Evolutionary conservation across 2,329 filamentous ascomycete genomes (phyloP).

Genomic region (Seiridium cupressi): DNA sequence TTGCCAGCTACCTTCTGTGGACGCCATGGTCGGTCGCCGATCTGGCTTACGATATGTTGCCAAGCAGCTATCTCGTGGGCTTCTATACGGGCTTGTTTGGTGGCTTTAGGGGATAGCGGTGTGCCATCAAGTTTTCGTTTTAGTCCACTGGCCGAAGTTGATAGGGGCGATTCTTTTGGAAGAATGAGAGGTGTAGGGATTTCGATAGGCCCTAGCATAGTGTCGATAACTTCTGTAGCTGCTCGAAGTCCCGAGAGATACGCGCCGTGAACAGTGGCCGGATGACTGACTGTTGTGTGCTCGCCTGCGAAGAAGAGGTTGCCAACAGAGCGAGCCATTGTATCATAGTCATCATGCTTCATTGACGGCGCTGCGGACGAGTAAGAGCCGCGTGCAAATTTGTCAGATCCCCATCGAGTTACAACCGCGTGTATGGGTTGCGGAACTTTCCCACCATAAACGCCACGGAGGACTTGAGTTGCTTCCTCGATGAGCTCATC

Average conservation of each 20-base stretch:
- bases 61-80: conserved; percentile 55
- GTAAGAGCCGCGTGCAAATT: conserved; percentile 91
- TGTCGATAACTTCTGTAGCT: conserved; percentile 80
- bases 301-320: conserved; percentile 95
- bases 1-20: conserved; percentile 76
- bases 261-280: conserved; percentile 94
- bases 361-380: conserved; percentile 88
- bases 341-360: conserved; percentile 83
- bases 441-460: conserved; percentile 72
- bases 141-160: conserved; percentile 26
- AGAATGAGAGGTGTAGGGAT: conserved; percentile 74
- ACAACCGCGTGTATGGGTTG: conserved; percentile 82
- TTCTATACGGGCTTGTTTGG: conserved; percentile 51
- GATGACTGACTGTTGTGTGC: conserved; percentile 92
- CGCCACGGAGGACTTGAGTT: conserved; percentile 70
- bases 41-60: conserved; percentile 48
- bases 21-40: conserved; percentile 73
- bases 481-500: conserved; percentile 78
- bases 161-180: conserved; percentile 50
- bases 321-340: conserved; percentile 80
- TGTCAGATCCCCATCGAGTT: conserved; percentile 88
- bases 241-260: conserved; percentile 91
- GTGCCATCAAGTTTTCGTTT: conserved; percentile 52
- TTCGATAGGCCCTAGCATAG: conserved; percentile 77
- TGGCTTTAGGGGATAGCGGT: conserved; percentile 38